Evolutionary conservation across 495 filamentous ascomycete species (phyloP).

Genomic region (Hypomontagnella submonticulosa): DNA sequence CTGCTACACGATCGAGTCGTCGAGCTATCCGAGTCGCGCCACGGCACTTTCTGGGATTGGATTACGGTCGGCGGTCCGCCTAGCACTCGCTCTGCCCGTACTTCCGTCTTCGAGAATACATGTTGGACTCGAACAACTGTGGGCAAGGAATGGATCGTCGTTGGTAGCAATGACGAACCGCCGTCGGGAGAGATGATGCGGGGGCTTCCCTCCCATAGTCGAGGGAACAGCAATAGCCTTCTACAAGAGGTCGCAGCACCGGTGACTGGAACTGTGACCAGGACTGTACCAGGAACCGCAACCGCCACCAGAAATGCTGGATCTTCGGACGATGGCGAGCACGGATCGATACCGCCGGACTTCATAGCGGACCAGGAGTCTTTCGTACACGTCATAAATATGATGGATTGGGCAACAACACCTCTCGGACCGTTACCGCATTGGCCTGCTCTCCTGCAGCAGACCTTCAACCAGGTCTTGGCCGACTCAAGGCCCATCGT

Average conservation of each 20-base stretch:
- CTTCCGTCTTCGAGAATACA: conserved; percentile 21
- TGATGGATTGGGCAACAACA: conserved; percentile 72
- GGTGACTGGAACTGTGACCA: conserved; percentile 25
- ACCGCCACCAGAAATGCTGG: too few species aligned
- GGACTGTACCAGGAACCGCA: too few species aligned
- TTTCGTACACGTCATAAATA: conserved; percentile 73
- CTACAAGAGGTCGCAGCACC: conserved; percentile 43
- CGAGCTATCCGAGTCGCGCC: conserved; percentile 22
- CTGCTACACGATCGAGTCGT: conserved; percentile 16
- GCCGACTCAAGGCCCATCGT: conserved; percentile 76
- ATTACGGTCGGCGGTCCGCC: background rate
- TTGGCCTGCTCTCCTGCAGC: conserved; percentile 70
- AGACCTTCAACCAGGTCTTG: conserved; percentile 75
- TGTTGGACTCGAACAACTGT: conserved; percentile 33
- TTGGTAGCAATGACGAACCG: conserved; percentile 20
- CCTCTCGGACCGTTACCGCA: conserved; percentile 71
- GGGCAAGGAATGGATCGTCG: conserved; percentile 24
- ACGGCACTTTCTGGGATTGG: conserved; percentile 35
- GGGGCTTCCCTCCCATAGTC: background rate
- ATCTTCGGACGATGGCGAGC: conserved; percentile 54
- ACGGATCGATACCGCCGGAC: conserved; percentile 74
- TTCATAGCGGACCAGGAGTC: conserved; percentile 63
- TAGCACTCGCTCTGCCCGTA: background rate
- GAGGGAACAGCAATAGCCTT: conserved; percentile 12
- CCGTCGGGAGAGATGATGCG: background rate